phyloP scores from a whole-genome alignment of 2,329 filamentous ascomycete species.

The Ceratocystis destructans region DNA sequence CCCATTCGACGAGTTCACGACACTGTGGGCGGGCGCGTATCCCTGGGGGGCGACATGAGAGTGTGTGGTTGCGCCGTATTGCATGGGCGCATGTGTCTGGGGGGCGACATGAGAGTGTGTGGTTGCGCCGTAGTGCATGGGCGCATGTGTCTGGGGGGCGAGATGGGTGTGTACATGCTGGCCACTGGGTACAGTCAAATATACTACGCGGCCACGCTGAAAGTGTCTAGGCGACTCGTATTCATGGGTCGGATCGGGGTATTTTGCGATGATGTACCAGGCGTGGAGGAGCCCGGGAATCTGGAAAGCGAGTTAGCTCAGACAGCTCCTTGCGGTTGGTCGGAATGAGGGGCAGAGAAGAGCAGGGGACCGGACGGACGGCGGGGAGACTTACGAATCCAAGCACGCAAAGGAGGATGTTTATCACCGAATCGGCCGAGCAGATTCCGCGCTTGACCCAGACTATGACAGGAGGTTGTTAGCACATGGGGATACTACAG shows the following conservation, averaged over 20 bases:
- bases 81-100: constrained; percentile 27
- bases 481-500: not conserved
- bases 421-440: constrained; percentile 83
- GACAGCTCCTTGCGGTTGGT: not conserved
- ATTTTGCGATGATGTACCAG: constrained; percentile 94
- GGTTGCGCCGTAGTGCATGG: constrained; percentile 36
- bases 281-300: constrained; percentile 83
- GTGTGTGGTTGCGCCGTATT: constrained; percentile 34
- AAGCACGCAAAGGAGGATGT: constrained; percentile 74
- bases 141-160: constrained; percentile 24
- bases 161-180: constrained; percentile 29
- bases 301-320: constrained; percentile 23
- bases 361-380: not conserved
- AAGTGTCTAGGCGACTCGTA: constrained; percentile 53
- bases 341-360: not conserved
- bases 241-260: constrained; percentile 60
- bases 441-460: constrained; percentile 96
- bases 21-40: constrained; percentile 28
- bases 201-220: constrained; percentile 50
- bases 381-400: constrained; percentile 41
- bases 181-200: constrained; percentile 50
- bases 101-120: constrained; percentile 19
- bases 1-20: constrained; percentile 30
- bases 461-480: constrained; percentile 37
- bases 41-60: constrained; percentile 21